Evolutionary conservation across 768 basidiomycete species (phyloP), one percentile per base, ranked within the genome.

Genomic region (Russula sp.): DNA sequence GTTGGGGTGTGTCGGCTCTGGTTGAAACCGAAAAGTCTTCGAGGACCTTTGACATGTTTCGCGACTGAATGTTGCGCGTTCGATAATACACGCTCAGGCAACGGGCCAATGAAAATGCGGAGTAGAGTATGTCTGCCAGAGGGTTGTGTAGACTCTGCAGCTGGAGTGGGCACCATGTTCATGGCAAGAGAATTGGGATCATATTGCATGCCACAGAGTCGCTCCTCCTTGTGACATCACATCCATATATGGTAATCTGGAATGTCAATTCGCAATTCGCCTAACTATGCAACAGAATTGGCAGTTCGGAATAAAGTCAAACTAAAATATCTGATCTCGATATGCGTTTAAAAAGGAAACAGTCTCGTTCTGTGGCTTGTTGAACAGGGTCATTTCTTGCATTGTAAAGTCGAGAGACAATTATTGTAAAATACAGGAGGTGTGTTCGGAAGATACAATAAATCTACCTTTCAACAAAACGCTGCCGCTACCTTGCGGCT

Each of bases 51-150:
- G 69, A 69, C 66, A 62, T 66, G 28, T 62, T 56, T 54, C 54
- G 34, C 36, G 62, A 42, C 13, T 26, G 36, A 36, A 18, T 32
- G 63, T 22, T 67, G 59, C n/a, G 70, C 61, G 46, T 76, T 71
- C n/a, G 71, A 72, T 60, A 83, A 74, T 61, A 84, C 78, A 61
- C 79, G 83, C 70, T 87, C 84, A 14, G 89, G 90, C 78, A 92
- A 80, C 4, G 90, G 88, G 0, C 91, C 91, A 50, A 93, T 78
- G 74, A 92, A 92, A 58, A 87, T 73, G 34, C 91, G 81, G 60
- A 78, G 78, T 64, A 76, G 77, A 32, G 69, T 72, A 72, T 81
- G 77, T n/a, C 66, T 65, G 32, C 71, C 74, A 57, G 61, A 20
- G 18, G 26, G 20, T 36, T 36, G 63, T 24, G 38, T 51, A 16